Percentiles rank a stretch among this genome's conserved stretches.
phyloP scores from a whole-genome alignment of 108 stramenopile genomes.

The Nannochloropsis gaditana region DNA sequence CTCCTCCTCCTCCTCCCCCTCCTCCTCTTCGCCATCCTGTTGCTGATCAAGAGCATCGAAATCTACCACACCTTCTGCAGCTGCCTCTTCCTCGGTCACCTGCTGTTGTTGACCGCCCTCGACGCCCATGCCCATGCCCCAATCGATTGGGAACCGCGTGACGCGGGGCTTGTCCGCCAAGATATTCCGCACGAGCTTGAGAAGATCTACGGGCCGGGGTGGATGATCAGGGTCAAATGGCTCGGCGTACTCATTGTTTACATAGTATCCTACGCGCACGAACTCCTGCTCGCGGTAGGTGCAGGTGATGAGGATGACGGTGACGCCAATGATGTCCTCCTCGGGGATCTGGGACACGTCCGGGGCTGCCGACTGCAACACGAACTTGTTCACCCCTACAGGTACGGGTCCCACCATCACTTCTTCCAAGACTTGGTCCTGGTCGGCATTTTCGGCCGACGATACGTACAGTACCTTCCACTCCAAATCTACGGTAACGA shows the following conservation, averaged over 20 bases:
- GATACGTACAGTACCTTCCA: slow-evolving; percentile 99
- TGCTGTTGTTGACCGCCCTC: slow-evolving; percentile 24
- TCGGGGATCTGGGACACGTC: slow-evolving; percentile 67
- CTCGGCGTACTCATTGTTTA: slow-evolving; percentile 91
- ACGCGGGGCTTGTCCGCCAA: slow-evolving; percentile 91
- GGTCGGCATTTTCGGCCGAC: slow-evolving; percentile 71
- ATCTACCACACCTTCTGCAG: slow-evolving; percentile 22
- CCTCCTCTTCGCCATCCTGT: slow-evolving; percentile 37
- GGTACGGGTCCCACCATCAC: slow-evolving; percentile 96
- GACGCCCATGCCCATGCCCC: slow-evolving; percentile 49
- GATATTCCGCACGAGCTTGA: slow-evolving; percentile 60
- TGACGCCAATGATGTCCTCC: slow-evolving; percentile 88
- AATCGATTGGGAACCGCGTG: slow-evolving; percentile 87
- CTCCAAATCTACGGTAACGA: slow-evolving; percentile 58
- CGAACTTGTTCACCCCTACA: slow-evolving; percentile 60
- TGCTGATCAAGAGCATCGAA: neutral
- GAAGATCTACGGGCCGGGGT: slow-evolving; percentile 39
- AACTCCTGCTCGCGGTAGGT: slow-evolving; percentile 88
- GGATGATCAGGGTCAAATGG: slow-evolving; percentile 23
- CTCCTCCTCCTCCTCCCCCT: slow-evolving; percentile 38
- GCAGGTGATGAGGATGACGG: slow-evolving; percentile 93
- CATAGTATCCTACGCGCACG: slow-evolving; percentile 97
- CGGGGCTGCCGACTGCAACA: slow-evolving; percentile 75
- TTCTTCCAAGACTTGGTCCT: slow-evolving; percentile 89
- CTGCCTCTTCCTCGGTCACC: slow-evolving; percentile 31